A percentile compares a stretch with the other conserved stretches of the same genome.
Evolutionary conservation across 306 rosid species (phyloP).

Genomic region (Lotus japonicus): DNA sequence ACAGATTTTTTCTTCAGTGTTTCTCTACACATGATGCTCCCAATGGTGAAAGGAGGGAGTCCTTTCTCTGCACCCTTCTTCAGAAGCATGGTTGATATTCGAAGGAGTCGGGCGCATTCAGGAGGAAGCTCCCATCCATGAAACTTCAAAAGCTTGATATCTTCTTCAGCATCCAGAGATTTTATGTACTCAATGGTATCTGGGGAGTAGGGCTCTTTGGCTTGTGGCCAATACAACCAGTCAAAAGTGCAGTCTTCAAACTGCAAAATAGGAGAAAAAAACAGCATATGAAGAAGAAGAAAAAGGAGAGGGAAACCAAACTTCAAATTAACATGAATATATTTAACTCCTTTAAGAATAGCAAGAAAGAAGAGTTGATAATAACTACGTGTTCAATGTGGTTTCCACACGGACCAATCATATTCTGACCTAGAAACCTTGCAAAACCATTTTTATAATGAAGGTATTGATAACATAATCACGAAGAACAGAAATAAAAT

Average conservation of each 20-base stretch:
- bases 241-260: conserved; percentile 78
- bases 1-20: conserved; percentile 46
- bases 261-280: conserved; percentile 22
- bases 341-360: neutral
- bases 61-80: conserved; percentile 60
- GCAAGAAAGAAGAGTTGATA: neutral
- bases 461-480: neutral
- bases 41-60: conserved; percentile 53
- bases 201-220: conserved; percentile 47
- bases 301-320: neutral
- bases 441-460: conserved; percentile 5
- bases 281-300: conserved; percentile 1
- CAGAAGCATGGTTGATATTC: conserved; percentile 61
- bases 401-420: neutral
- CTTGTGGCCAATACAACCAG: conserved; percentile 77
- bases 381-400: neutral
- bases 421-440: neutral
- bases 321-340: neutral
- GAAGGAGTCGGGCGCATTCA: conserved; percentile 37
- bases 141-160: conserved; percentile 53
- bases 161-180: conserved; percentile 48
- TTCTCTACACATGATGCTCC: conserved; percentile 59
- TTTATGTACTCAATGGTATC: conserved; percentile 48
- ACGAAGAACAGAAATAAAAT: neutral
- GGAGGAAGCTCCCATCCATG: conserved; percentile 61